A percentile compares a stretch with the other conserved stretches of the same genome.
Evolutionary conservation across 192 early-diverging fungal genomes (phyloP).

Genomic region (Backusella macrospora): DNA sequence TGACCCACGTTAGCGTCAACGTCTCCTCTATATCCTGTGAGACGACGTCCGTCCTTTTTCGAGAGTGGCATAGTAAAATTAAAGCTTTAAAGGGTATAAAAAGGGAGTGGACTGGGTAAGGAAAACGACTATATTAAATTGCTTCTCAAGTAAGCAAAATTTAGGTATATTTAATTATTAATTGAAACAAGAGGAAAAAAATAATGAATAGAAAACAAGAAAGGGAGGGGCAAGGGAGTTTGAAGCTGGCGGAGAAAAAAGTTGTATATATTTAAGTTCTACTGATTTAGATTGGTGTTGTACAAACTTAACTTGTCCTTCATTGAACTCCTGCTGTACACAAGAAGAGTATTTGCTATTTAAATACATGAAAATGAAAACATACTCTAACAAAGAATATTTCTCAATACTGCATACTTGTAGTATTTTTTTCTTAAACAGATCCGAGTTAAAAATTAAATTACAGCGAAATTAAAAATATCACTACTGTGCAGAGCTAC

Average conservation of each 20-base stretch:
- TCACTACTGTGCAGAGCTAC: too few relatives aligned
- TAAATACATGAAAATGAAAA: too few relatives aligned
- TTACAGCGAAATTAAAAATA: too few relatives aligned
- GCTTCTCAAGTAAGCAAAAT: slow-evolving; percentile 9
- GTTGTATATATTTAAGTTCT: slow-evolving; percentile 16
- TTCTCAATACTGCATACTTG: too few relatives aligned
- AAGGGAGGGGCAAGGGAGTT: slow-evolving; percentile 5
- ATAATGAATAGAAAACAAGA: neutral
- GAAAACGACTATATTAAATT: slow-evolving; percentile 11
- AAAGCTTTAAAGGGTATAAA: slow-evolving; percentile 1
- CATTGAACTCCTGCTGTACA: slow-evolving; percentile 1
- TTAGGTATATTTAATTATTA: neutral
- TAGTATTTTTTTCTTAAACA: too few relatives aligned
- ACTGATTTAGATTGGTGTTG: slow-evolving; percentile 7
- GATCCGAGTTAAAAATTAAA: too few relatives aligned
- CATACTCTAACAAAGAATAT: too few relatives aligned
- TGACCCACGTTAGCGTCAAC: neutral
- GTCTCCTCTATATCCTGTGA: slow-evolving; percentile 29
- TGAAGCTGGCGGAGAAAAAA: slow-evolving; percentile 3
- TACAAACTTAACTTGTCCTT: slow-evolving; percentile 14
- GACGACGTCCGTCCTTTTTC: slow-evolving; percentile 19
- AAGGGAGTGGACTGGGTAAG: slow-evolving; percentile 14
- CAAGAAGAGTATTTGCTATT: neutral
- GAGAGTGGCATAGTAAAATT: slow-evolving; percentile 6
- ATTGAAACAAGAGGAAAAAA: neutral